Percentiles rank a stretch among this genome's conserved stretches.
phyloP scores from a whole-genome alignment of 148 eudicot species.

The Chenopodium album region DNA sequence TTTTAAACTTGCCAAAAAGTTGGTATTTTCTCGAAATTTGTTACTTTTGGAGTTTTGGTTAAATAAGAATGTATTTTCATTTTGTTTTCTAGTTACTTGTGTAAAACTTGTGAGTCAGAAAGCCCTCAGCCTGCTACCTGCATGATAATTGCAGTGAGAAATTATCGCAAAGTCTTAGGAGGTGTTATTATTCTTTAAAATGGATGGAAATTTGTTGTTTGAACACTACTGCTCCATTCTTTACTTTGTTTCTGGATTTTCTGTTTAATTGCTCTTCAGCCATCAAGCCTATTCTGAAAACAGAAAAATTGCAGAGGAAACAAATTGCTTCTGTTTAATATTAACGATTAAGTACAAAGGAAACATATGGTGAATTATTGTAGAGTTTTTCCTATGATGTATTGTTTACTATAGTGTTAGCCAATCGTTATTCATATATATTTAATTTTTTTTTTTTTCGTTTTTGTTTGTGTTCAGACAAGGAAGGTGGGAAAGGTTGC shows the following conservation, averaged over 20 bases:
- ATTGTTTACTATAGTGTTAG: neutral
- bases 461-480: slow-evolving; percentile 43
- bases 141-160: no score
- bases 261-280: neutral
- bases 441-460: neutral
- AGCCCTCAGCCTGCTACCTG: neutral
- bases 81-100: neutral
- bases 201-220: neutral
- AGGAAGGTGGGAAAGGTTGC: slow-evolving; percentile 96
- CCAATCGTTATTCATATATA: neutral
- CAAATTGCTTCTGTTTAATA: neutral
- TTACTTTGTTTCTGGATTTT: neutral
- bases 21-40: neutral
- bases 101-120: neutral
- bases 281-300: neutral
- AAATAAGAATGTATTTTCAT: neutral
- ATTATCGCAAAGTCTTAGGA: neutral
- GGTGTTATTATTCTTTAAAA: neutral
- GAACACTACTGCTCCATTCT: neutral
- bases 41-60: neutral
- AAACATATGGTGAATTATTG: neutral
- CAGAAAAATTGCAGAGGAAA: neutral
- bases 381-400: neutral
- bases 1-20: neutral
- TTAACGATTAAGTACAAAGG: neutral